Evolutionary conservation across 371 early-diverging fungal species (phyloP).

Genomic region (Batrachochytrium dendrobatidis): DNA sequence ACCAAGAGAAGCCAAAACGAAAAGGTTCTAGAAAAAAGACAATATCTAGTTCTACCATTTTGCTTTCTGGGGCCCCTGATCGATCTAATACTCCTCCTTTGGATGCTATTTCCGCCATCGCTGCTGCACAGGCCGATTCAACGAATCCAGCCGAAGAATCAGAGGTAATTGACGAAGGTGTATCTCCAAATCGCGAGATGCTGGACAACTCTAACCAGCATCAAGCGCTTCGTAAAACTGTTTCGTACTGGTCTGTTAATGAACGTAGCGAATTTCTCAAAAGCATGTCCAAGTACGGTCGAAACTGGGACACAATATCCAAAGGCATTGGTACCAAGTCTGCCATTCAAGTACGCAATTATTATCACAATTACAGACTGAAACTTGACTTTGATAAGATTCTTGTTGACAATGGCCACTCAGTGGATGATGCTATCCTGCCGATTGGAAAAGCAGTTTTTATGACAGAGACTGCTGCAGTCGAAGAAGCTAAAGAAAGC

Average conservation of each 20-base stretch:
- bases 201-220: not conserved
- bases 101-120: not conserved
- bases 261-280: constrained; percentile 67
- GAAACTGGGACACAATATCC: constrained; percentile 72
- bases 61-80: too few relatives aligned
- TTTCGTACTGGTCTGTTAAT: constrained; percentile 79
- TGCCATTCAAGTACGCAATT: constrained; percentile 74
- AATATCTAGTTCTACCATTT: too few relatives aligned
- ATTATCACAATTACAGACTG: constrained; percentile 46
- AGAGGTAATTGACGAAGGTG: not conserved
- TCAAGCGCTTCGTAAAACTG: constrained; percentile 15
- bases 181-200: not conserved
- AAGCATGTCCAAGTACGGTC: constrained; percentile 55
- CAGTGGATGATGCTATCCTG: constrained; percentile 4
- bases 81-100: too few relatives aligned
- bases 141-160: not conserved
- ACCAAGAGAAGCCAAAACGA: too few relatives aligned
- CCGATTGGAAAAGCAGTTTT: not conserved
- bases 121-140: not conserved
- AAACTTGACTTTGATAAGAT: constrained; percentile 19
- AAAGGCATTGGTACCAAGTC: constrained; percentile 69
- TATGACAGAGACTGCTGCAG: too few relatives aligned
- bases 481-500: too few relatives aligned
- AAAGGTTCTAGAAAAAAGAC: too few relatives aligned
- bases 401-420: constrained; percentile 10